A percentile compares a stretch with the other conserved stretches of the same genome.
Conservation (phyloP, 495 filamentous ascomycete species). For the Neurospora cerealis region DNA sequence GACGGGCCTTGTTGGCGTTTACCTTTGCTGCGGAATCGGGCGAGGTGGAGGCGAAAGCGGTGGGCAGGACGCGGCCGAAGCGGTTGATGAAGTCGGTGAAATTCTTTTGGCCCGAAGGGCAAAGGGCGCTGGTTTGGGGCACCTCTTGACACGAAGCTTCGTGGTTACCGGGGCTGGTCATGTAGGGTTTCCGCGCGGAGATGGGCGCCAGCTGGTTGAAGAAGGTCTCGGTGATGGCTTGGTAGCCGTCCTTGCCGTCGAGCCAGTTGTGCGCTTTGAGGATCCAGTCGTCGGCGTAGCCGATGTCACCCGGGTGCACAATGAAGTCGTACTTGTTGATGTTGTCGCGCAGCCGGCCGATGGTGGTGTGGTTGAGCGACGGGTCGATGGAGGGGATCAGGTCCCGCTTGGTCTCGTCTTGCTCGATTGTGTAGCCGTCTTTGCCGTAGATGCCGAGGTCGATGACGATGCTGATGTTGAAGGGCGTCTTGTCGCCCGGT, state of each 20-base stretch:
- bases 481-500: slow-evolving; percentile 32
- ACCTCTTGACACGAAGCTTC: slow-evolving; percentile 34
- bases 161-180: slow-evolving; percentile 36
- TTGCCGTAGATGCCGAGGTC: slow-evolving; percentile 42
- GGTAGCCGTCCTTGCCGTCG: slow-evolving; percentile 30
- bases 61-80: slow-evolving; percentile 43
- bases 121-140: slow-evolving; percentile 34
- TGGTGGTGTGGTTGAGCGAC: slow-evolving; percentile 53
- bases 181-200: slow-evolving; percentile 33
- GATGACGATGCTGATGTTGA: slow-evolving; percentile 32
- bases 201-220: slow-evolving; percentile 35
- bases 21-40: slow-evolving; percentile 30
- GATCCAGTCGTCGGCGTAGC: slow-evolving; percentile 41
- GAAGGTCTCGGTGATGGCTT: slow-evolving; percentile 36
- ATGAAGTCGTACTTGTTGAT: slow-evolving; percentile 50
- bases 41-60: slow-evolving; percentile 35
- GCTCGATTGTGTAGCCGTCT: slow-evolving; percentile 45
- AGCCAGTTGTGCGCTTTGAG: slow-evolving; percentile 30
- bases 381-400: slow-evolving; percentile 42
- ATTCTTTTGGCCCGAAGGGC: slow-evolving; percentile 47
- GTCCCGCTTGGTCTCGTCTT: slow-evolving; percentile 40
- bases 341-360: slow-evolving; percentile 43
- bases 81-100: slow-evolving; percentile 51
- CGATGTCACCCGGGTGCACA: slow-evolving; percentile 46
- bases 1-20: slow-evolving; percentile 36